Base-by-base conservation (phyloP, 192 early-diverging fungal species). In the Entomortierella parvispora region DNA sequence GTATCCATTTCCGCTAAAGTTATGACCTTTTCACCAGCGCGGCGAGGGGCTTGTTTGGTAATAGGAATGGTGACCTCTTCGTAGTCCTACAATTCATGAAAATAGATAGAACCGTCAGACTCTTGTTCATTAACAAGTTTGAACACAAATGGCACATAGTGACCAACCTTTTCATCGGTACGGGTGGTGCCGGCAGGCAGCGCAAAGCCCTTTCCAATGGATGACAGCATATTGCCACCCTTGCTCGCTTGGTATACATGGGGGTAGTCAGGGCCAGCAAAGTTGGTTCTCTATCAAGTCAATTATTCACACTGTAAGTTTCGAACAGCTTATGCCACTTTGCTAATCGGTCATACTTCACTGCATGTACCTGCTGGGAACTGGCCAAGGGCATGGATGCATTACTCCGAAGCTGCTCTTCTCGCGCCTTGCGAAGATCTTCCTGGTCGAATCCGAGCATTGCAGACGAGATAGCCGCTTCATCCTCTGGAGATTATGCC, bases 41-140 rank as follows among this genome's bases (percentile, higher is more conserved):
- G 89, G 2, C 83, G 72, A 17, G 92, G 89, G 2, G 94, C 91
- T 25, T 85, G 82, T 44, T 84, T 83, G 1, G 93, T 76, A 9
- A 93, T 83, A 1, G 98, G 98, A 54, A 99, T 95, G 0, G 83
- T 89, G 29, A 98, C 91, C 82, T 97, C 95, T 64, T 99, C 96
- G 65, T 94, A 93, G 69, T 96, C 90, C 71, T 90, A 67, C 59
- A 82, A 79, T 2, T 45, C 23, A 31, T 6, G 0, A n/a, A 29
- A 34, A 63, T 28, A 51, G 14, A 51, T 15, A 10, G 5, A 31
- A 10, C 11, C 18, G 29, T 53, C 11, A 15, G 51, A 18, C 28
- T 2, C 2, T 14, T 31, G 3, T n/a, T n/a, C n/a, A n/a, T n/a
- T n/a, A n/a, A n/a, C n/a, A n/a, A n/a, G n/a, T n/a, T n/a, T n/a